Evolutionary conservation across 176 grass and related monocot species (phyloP), one percentile per base, ranked within the genome.

Genomic region (Carex kokanica): DNA sequence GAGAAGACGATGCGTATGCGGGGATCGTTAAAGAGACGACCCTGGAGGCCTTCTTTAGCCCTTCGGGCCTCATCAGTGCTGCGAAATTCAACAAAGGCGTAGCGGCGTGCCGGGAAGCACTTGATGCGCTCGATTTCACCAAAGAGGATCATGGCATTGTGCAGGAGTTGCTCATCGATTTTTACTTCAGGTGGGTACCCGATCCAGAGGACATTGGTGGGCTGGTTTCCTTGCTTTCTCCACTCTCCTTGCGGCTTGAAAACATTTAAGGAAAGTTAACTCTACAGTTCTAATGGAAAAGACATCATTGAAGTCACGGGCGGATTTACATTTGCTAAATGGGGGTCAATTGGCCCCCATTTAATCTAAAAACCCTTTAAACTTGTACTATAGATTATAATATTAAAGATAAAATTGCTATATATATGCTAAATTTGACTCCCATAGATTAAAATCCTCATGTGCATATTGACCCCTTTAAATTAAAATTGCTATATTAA

Each of bases 21-120:
- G 21, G 43, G 73, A 70, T 99, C 93, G 40, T 99, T 91, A 57
- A 99, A 99, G 77, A 99, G 93, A 52, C 85, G 88, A 0, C 89
- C 93, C 78, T 99, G 91, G 59, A 99, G 91, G 62, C 86, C 90
- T 79, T 92, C 94, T 80, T 99, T 95, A n/a, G 96, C 96, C 62
- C 90, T 88, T 43, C 84, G 90, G 32, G 96, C 93, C 84, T 93
- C 93, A 10, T 87, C 88, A 10, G 91, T 70, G 20, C 75, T 95
- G 74, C 89, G 81, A 64, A 99, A 99, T 69, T 95, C 93, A 7
- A 95, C 91, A 85, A 99, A 99, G 80, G 96, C 90, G 86, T 92
- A 93, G 40, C 91, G 89, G 69, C 93, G 92, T 40, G 84, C 66
- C 59, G 78, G 93, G 72, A 95, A 95, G 62, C 84, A 79, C 86